Percentiles rank a stretch among this genome's conserved stretches.
Evolutionary conservation across 2,329 filamentous ascomycete genomes (phyloP).

Genomic region (Penicillium italicum): DNA sequence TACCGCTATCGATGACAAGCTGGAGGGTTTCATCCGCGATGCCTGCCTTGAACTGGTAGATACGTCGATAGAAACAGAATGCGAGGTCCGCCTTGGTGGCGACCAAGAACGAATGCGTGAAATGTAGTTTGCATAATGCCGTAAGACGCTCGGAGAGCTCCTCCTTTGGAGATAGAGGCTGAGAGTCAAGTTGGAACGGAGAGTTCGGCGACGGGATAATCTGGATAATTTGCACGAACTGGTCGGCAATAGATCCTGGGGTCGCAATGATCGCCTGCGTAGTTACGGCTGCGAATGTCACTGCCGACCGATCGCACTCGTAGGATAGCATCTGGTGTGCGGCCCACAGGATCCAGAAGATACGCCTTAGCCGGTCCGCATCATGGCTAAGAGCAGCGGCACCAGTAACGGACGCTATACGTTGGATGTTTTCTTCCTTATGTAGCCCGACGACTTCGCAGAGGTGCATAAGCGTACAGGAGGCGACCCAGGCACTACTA

Average conservation of each 20-base stretch:
- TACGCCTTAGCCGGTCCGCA: conserved; percentile 29
- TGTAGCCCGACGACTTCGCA: conserved; percentile 29
- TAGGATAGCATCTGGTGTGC: conserved; percentile 33
- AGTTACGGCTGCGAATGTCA: conserved; percentile 24
- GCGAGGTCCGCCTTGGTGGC: conserved; percentile 31
- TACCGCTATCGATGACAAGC: conserved; percentile 25
- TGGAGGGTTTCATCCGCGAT: conserved; percentile 23
- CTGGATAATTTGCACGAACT: conserved; percentile 29
- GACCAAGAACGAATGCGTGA: conserved; percentile 28
- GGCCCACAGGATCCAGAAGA: conserved; percentile 36
- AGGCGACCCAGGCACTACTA: conserved; percentile 32
- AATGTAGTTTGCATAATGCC: conserved; percentile 13
- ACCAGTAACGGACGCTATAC: conserved; percentile 24
- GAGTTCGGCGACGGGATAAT: conserved; percentile 29
- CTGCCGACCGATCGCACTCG: conserved; percentile 32
- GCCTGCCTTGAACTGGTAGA: conserved; percentile 27
- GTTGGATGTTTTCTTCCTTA: conserved; percentile 29
- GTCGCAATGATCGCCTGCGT: conserved; percentile 21
- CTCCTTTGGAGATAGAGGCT: conserved; percentile 14
- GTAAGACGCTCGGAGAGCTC: conserved; percentile 28
- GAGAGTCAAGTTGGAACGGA: conserved; percentile 19
- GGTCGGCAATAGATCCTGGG: conserved; percentile 25
- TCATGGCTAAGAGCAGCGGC: conserved; percentile 27
- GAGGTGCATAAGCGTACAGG: conserved; percentile 31
- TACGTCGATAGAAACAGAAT: conserved; percentile 33